phyloP scores from a whole-genome alignment of 1,284 basidiomycete species.

The Porogramme epimiltina region DNA sequence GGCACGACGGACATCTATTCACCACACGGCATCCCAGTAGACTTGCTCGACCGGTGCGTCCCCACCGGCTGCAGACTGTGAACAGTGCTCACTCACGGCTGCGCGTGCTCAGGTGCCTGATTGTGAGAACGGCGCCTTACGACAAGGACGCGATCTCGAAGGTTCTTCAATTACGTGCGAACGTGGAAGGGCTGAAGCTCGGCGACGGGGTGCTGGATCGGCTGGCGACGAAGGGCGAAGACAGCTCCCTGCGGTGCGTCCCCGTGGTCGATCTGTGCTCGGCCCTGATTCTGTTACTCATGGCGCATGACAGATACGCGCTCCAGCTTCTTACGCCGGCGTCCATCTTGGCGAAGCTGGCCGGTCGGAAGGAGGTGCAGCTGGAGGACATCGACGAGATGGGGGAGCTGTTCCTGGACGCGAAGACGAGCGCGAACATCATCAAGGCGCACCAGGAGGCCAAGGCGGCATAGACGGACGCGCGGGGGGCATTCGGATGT shows the following conservation, averaged over 20 bases:
- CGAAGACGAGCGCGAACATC: slow-evolving; percentile 74
- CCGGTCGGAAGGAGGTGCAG: slow-evolving; percentile 81
- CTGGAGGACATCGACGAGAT: slow-evolving; percentile 90
- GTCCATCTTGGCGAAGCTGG: slow-evolving; percentile 81
- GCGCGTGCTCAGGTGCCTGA: slow-evolving; percentile 73
- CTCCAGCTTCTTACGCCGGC: slow-evolving; percentile 92
- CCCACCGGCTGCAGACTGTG: background rate
- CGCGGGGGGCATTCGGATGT: slow-evolving; percentile 1
- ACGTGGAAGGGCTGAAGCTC: slow-evolving; percentile 84
- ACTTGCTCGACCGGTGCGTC: slow-evolving; percentile 85
- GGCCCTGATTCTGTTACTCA: background rate
- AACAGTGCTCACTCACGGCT: slow-evolving; percentile 6
- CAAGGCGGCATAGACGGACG: slow-evolving; percentile 7
- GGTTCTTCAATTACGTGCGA: slow-evolving; percentile 86
- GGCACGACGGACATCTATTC: slow-evolving; percentile 92
- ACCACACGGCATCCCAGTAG: slow-evolving; percentile 93
- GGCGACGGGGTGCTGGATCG: slow-evolving; percentile 79
- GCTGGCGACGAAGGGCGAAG: slow-evolving; percentile 83
- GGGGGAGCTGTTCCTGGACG: slow-evolving; percentile 93
- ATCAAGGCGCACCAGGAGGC: slow-evolving; percentile 37
- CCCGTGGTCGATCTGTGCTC: slow-evolving; percentile 6
- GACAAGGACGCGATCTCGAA: slow-evolving; percentile 84
- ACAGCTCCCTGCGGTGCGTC: slow-evolving; percentile 79
- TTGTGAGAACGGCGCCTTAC: slow-evolving; percentile 92
- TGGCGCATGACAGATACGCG: slow-evolving; percentile 66